A percentile compares a stretch with the other conserved stretches of the same genome.
Evolutionary conservation across 257 asterid species (phyloP).

Genomic region (Gardenia jasminoides): DNA sequence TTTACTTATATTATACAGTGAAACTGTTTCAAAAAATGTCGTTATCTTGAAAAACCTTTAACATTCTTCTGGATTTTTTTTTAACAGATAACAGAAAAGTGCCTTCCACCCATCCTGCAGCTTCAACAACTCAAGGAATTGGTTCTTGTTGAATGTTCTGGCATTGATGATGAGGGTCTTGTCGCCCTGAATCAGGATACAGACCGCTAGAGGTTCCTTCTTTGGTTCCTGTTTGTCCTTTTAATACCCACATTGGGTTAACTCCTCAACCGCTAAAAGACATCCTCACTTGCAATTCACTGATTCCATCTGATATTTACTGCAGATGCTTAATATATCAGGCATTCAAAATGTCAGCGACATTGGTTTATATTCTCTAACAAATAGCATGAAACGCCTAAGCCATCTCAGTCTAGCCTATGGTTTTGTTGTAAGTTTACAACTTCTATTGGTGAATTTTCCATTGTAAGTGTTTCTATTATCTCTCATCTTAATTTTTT

Average conservation of each 20-base stretch:
- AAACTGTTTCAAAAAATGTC: neutral
- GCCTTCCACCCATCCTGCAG: conserved; percentile 31
- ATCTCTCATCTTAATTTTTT: neutral
- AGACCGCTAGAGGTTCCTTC: conserved; percentile 30
- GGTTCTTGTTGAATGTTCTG: conserved; percentile 33
- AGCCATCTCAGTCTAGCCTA: conserved; percentile 28
- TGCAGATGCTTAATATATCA: conserved; percentile 35
- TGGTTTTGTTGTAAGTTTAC: conserved; percentile 24
- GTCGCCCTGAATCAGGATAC: conserved; percentile 24
- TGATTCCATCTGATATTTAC: neutral
- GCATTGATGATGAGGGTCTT: conserved; percentile 37
- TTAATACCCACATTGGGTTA: neutral
- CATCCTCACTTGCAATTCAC: neutral
- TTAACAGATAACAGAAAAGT: conserved; percentile 35
- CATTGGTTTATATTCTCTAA: conserved; percentile 28
- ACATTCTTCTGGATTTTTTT: neutral
- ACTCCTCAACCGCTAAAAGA: neutral
- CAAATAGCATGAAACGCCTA: conserved; percentile 19
- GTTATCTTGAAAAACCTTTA: neutral
- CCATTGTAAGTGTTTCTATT: too few species aligned
- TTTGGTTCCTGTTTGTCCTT: neutral
- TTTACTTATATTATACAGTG: neutral
- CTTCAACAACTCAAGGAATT: conserved; percentile 39
- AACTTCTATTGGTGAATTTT: neutral
- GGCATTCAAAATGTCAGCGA: conserved; percentile 26